Evolutionary conservation across 768 basidiomycete species (phyloP).

Genomic region (Panaeolus papilionaceus): DNA sequence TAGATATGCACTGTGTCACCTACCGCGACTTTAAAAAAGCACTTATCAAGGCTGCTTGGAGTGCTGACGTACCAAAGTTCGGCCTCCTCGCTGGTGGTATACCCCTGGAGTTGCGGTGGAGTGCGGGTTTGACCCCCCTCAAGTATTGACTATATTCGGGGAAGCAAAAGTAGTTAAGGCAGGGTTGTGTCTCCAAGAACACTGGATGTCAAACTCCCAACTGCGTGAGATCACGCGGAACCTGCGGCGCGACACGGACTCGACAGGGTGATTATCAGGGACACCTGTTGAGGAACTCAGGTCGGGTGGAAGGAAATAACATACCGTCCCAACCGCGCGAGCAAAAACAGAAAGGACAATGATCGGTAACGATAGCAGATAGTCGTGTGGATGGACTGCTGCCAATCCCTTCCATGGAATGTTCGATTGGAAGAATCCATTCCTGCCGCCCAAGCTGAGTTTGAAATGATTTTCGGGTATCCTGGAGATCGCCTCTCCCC

Average conservation of each 20-base stretch:
- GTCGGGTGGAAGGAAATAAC: background rate
- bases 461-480: slow-evolving; percentile 13
- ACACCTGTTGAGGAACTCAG: background rate
- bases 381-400: background rate
- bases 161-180: background rate
- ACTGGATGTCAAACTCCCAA: background rate
- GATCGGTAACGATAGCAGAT: slow-evolving; percentile 9
- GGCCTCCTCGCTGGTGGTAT: too few species aligned
- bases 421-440: background rate
- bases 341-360: background rate
- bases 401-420: slow-evolving; percentile 8
- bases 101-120: too few species aligned
- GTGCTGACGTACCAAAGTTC: too few species aligned
- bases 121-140: too few species aligned
- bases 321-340: slow-evolving; percentile 12
- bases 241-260: too few species aligned
- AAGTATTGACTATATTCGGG: too few species aligned
- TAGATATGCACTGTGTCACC: too few species aligned
- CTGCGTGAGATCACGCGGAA: background rate
- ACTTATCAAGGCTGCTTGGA: too few species aligned
- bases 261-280: background rate
- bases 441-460: slow-evolving; percentile 9
- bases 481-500: slow-evolving; percentile 10
- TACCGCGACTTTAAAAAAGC: too few species aligned
- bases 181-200: background rate